phyloP scores from a whole-genome alignment of 2,329 filamentous ascomycete genomes.

The Xylariales sp. region DNA sequence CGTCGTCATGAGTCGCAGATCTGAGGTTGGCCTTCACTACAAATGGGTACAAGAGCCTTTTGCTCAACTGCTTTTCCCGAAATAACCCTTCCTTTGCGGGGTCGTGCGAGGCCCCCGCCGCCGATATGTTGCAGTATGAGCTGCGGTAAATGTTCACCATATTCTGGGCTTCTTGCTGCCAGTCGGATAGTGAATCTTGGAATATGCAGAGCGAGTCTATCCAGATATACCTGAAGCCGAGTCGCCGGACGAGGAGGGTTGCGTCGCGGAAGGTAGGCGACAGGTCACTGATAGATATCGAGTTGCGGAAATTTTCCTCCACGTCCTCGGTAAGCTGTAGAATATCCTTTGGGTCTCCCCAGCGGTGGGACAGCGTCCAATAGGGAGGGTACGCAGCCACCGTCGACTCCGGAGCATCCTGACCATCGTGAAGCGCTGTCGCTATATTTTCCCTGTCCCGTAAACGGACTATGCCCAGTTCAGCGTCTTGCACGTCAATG shows the following conservation, averaged over 20 bases:
- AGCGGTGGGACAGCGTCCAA: neutral
- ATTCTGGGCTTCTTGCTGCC: neutral
- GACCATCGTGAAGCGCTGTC: too few relatives aligned
- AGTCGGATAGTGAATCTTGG: neutral
- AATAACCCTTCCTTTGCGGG: neutral
- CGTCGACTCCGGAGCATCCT: neutral
- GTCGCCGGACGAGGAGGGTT: neutral
- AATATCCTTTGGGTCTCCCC: neutral
- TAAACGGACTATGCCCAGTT: neutral
- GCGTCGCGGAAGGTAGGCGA: neutral
- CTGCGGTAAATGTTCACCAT: slow-evolving; percentile 1
- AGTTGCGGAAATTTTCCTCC: neutral
- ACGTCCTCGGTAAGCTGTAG: neutral
- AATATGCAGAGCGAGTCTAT: neutral
- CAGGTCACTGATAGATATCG: neutral
- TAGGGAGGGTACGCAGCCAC: neutral
- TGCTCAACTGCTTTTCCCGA: neutral
- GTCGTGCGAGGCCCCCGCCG: neutral
- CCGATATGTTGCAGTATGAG: neutral
- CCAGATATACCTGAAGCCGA: neutral
- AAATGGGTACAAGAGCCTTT: neutral
- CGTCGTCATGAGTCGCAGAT: neutral
- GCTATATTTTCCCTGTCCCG: neutral
- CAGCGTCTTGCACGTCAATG: neutral
- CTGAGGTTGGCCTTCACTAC: neutral